phyloP scores from a whole-genome alignment of 805 yeast species.

The Kazachstania africana region DNA sequence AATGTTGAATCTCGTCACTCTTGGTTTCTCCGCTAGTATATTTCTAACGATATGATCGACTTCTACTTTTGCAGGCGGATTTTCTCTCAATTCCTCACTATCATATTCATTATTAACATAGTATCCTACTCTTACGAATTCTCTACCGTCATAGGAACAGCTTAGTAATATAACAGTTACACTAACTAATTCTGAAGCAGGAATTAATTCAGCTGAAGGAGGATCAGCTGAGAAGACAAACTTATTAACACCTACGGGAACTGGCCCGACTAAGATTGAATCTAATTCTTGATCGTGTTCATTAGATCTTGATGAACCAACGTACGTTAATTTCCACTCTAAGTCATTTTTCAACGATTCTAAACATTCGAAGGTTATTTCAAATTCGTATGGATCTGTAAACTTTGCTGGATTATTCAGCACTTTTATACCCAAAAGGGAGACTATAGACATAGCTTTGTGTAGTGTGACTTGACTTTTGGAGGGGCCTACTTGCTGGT shows the following conservation, averaged over 20 bases:
- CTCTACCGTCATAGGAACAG: constrained; percentile 87
- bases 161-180: constrained; percentile 90
- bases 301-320: constrained; percentile 85
- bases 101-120: constrained; percentile 97
- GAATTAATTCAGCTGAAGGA: constrained; percentile 90
- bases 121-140: constrained; percentile 94
- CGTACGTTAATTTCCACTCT: constrained; percentile 96
- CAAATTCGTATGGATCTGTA: constrained; percentile 88
- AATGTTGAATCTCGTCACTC: constrained; percentile 92
- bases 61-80: constrained; percentile 88
- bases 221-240: constrained; percentile 92
- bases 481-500: too few species aligned
- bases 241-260: constrained; percentile 93
- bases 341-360: constrained; percentile 78
- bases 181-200: constrained; percentile 88
- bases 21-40: constrained; percentile 91
- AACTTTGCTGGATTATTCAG: constrained; percentile 91
- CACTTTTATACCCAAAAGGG: constrained; percentile 82
- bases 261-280: constrained; percentile 95
- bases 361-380: constrained; percentile 92
- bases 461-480: too few species aligned
- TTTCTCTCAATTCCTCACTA: constrained; percentile 81
- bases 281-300: constrained; percentile 97
- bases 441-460: constrained; percentile 80
- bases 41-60: constrained; percentile 90